These are phyloP conservation scores for Aspergillus sclerotiicarbonarius DNA, from an alignment of 495 filamentous ascomycete genomes.

Conservation along the genomic window DNA sequence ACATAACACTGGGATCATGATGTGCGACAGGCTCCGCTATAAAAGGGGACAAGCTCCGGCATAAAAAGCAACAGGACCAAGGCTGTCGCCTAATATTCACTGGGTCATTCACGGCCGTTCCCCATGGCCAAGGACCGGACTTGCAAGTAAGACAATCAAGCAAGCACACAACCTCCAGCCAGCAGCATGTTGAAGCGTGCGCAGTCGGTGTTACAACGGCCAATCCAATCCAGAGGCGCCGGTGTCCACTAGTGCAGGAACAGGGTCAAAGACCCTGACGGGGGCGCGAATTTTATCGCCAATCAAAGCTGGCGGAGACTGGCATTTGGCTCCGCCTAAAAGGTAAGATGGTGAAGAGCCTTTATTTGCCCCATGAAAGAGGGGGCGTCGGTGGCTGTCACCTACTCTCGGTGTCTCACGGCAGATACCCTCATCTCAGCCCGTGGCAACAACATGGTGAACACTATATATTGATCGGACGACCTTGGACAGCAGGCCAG, in stretches of 20 bases:
- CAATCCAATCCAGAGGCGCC: neutral
- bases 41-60: neutral
- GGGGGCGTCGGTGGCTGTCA: too few relatives aligned
- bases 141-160: neutral
- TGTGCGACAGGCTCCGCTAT: neutral
- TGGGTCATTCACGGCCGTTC: neutral
- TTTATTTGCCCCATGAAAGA: too few relatives aligned
- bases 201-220: constrained; percentile 1
- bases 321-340: neutral
- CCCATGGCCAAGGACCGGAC: neutral
- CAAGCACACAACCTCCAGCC: neutral
- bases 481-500: too few relatives aligned
- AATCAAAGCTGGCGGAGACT: constrained; percentile 3
- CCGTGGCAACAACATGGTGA: too few relatives aligned
- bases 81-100: neutral
- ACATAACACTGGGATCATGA: constrained; percentile 1
- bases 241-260: constrained; percentile 26
- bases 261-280: constrained; percentile 6
- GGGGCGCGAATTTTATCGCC: constrained; percentile 2
- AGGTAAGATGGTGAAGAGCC: too few relatives aligned
- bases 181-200: too few relatives aligned
- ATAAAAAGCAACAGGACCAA: constrained; percentile 15
- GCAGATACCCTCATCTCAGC: too few relatives aligned
- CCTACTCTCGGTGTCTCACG: too few relatives aligned
- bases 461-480: too few relatives aligned